Evolutionary conservation across 306 rosid genomes (phyloP), one percentile per base, ranked within the genome.

Genomic region (Prunus armeniaca): DNA sequence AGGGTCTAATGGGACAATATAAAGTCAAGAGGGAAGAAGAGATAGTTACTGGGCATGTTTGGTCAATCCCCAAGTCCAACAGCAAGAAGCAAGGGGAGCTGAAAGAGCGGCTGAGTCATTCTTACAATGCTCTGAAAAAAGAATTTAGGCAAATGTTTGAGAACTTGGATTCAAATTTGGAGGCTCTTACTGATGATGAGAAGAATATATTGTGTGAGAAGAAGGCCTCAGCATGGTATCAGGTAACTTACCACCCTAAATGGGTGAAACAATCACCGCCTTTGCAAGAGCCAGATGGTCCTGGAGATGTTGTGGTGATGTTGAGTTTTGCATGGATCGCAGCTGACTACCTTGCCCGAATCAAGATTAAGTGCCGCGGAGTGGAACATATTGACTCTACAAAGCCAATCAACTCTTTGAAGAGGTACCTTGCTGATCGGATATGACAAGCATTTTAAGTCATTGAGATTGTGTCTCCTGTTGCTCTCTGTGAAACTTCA

Each of bases 151-250:
- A 84, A 52, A 32, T 45, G 47, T 95, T 95, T 54, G 97, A 90
- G 89, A 84, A 69, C 19, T 55, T 78, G 80, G 87, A 78, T 52
- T 15, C 80, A 8, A 82, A 83, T 58, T 76, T 80, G 47, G 92
- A 81, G 75, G 82, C 51, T 9, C 85, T 90, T 69, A 77, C 69
- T 7, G 97, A 89, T 66, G 92, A 88, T 47, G 89, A 92, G 76
- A 92, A 77, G 80, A 88, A 87, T 52, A 24, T 57, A 15, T 32
- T 85, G 75, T 90, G 90, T 80, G 97, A 95, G 75, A 82, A 79
- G 86, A 95, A 90, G 84, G 96, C 96, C 62, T 90, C 96, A 0
- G 91, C 97, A 28, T 89, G 97, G 97, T 95, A 92, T 73, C 93
- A 84, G 81, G 97, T 95, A 49, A 81, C 97, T 51, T 95, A 92